Evolutionary conservation across 2,329 filamentous ascomycete genomes (phyloP).

Genomic region (Arthroderma uncinatum): DNA sequence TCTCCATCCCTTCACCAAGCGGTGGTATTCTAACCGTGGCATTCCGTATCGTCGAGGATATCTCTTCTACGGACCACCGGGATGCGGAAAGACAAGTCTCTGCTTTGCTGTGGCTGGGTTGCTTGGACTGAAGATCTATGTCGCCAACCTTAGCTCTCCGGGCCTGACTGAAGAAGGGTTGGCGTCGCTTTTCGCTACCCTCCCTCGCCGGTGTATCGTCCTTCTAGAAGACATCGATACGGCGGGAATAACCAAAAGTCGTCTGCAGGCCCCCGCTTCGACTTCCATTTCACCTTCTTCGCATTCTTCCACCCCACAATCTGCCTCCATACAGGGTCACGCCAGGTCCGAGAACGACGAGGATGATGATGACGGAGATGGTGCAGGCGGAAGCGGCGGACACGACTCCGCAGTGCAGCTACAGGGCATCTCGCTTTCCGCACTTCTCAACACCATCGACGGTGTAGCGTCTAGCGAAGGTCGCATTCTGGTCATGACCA

Average conservation of each 20-base stretch:
- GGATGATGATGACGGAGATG: not conserved
- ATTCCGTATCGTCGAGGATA: constrained; percentile 69
- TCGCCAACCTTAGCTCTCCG: constrained; percentile 51
- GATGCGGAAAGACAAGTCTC: constrained; percentile 55
- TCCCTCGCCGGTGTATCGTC: constrained; percentile 60
- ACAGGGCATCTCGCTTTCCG: constrained; percentile 50
- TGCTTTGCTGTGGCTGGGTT: constrained; percentile 55
- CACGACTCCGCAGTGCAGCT: constrained; percentile 1
- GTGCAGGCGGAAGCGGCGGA: constrained; percentile 14
- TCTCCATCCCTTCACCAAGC: constrained; percentile 39
- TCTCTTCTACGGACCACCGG: constrained; percentile 53
- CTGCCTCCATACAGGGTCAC: not conserved
- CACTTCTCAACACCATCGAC: constrained; percentile 58
- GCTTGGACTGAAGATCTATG: constrained; percentile 56
- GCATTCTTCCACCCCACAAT: constrained; percentile 15
- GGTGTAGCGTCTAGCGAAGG: constrained; percentile 60
- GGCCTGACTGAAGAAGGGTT: constrained; percentile 56
- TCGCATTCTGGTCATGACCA: constrained; percentile 62
- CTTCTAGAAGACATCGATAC: constrained; percentile 68
- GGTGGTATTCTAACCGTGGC: constrained; percentile 33
- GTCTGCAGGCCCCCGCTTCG: constrained; percentile 7
- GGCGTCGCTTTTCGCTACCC: constrained; percentile 50
- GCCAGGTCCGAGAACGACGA: not conserved
- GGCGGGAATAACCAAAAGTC: constrained; percentile 53
- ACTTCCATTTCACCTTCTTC: constrained; percentile 15